Base-by-base conservation (phyloP, 106 monocot genomes). In the Phalaenopsis aphrodite region DNA sequence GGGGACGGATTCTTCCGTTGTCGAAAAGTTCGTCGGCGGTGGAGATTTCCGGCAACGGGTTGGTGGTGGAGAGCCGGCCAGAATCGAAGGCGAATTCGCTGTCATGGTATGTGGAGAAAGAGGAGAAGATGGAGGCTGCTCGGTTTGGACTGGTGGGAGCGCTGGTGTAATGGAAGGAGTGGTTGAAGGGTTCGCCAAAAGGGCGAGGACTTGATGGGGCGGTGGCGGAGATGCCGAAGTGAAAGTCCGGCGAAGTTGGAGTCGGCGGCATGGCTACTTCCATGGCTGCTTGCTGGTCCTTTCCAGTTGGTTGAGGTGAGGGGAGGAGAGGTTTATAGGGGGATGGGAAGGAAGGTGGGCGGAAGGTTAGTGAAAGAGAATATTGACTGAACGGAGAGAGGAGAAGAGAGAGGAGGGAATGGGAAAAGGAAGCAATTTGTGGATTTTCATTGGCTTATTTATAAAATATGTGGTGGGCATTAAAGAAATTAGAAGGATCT, bases 151-250 rank as follows among this genome's bases (percentile, higher is more conserved):
- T 94, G 14, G 85, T 55, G 18, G 94, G 91, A 5, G 91, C 89
- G 78, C 89, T 91, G 42, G 85, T 85, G 83, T 83, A 88, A 86
- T 77, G 74, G 84, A 75, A 85, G 56, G 14, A 61, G 67, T 82
- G 55, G 37, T 80, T 56, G 67, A 81, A 87, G 65, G 82, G 77
- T 21, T 83, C 67, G 47, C 41, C 66, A 78, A 57, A 75, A 39
- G 18, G 69, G 37, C 78, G 82, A 14, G 93, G 93, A 82, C 93
- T 94, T 11, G 87, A 77, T 42, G 93, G 93, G 18, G 93, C 93
- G 43, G 81, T 88, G 14, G 36, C 66, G 42, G 76, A 85, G 75
- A 78, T 83, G 68, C 82, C 75, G 56, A 79, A 87, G 56, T 49
- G 49, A 68, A 87, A 83, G 55, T 82, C 80, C 52, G 52, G 61